Evolutionary conservation across 139 green algal genomes (phyloP), one percentile per base, ranked within the genome.

Genomic region (Chlamydomonas applanata): DNA sequence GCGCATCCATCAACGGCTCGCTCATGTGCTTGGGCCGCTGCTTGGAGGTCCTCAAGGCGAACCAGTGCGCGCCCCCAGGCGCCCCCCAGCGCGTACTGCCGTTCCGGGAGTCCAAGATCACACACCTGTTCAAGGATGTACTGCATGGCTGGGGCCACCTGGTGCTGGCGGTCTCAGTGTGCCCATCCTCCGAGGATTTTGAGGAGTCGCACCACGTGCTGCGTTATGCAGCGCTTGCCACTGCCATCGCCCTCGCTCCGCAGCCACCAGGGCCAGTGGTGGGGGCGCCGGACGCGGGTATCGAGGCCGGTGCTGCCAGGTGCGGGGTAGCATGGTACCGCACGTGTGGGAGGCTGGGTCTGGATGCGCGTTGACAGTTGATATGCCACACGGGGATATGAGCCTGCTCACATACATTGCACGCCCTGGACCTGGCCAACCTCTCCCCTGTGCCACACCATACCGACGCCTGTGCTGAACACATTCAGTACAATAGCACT

Each of bases 21-120:
- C 86, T 96, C 20, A 93, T 91, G 82, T 92, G 87, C 1, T 83
- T 96, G 49, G 87, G 88, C 0, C 86, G 89, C 52, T 96, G 91
- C 81, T 73, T 96, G 36, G 87, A 94, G 77, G 88, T 86, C 40
- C 86, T 95, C 71, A 77, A 85, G 0, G 88, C 84, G 80, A 96
- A 94, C 76, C 91, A 94, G 85, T 75, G 46, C 35, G 52, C n/a
- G 9, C 30, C 46, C 0, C 27, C 35, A 33, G 65, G 34, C 16
- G 73, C 17, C 45, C 71, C 71, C 52, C 74, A 69, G 68, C 74
- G 74, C n/a, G 72, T 89, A 19, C 81, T 92, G 22, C 89, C 89
- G 17, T 90, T 88, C 59, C 74, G 89, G 2, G 89, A 93, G 69
- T 85, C 71, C 63, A 86, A 87, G 76, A 79, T 86, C 14, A 75